Evolutionary conservation across 2,329 filamentous ascomycete species (phyloP).

Genomic region (Hypoxylon rubiginosum): DNA sequence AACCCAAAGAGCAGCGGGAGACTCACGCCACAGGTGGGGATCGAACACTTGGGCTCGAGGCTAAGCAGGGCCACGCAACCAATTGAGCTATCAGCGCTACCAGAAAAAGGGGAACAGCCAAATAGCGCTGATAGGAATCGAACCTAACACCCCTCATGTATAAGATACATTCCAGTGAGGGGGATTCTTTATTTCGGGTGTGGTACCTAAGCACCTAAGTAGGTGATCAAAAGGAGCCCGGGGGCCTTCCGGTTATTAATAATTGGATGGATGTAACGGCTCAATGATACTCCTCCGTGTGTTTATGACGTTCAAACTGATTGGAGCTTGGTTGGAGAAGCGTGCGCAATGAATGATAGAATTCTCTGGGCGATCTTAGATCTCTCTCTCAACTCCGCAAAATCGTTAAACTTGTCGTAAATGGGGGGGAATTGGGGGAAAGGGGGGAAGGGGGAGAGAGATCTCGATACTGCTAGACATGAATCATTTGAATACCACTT

Average conservation of each 20-base stretch:
- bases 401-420: constrained; percentile 16
- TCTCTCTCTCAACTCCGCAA: constrained; percentile 32
- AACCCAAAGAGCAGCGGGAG: no score
- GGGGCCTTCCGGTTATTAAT: constrained; percentile 23
- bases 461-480: constrained; percentile 36
- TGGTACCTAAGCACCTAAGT: background rate
- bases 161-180: no score
- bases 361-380: constrained; percentile 36
- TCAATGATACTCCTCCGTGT: constrained; percentile 25
- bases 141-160: no score
- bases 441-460: background rate
- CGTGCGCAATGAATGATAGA: constrained; percentile 37
- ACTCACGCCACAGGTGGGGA: no score
- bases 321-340: background rate
- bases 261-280: constrained; percentile 14
- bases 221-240: constrained; percentile 7
- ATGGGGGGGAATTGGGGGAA: no score
- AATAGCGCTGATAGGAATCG: no score
- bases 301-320: constrained; percentile 17
- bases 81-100: no score
- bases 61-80: no score
- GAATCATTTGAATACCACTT: constrained; percentile 24
- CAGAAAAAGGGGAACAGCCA: no score
- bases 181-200: background rate
- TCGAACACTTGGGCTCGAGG: no score